Evolutionary conservation across 495 filamentous ascomycete genomes (phyloP), one percentile per base, ranked within the genome.

Genomic region (Clavariopsis aquatica): DNA sequence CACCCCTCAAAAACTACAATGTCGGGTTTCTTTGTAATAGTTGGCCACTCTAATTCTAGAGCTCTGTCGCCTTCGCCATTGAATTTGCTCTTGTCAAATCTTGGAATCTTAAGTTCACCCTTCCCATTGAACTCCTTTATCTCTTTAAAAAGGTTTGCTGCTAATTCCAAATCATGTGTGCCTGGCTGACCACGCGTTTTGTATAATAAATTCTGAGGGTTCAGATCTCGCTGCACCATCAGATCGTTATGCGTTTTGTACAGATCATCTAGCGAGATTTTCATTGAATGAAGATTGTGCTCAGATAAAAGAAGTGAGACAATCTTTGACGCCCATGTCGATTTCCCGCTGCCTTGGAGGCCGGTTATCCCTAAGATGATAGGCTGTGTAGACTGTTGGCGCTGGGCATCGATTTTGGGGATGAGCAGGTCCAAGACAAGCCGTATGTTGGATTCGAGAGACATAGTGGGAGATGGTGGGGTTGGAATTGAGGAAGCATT

Each of bases 1-100:
- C 65, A 68, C 15, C 93, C 93, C 72, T 98, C 93, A 60, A 98
- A 87, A 47, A 98, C 84, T 1, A 97, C 80, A 23, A 89, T 81
- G 60, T 86, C 79, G 41, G 49, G 24, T 23, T 45, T 51, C 13
- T 10, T 20, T 1, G n/a, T 45, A 3, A 59, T 28, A 27, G 19
- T 17, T 8, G 53, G 27, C 62, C 62, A 65, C 15, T 59, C 55
- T 8, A 10, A 19, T 23, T 59, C 23, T 19, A 34, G 36, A 10
- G 41, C 66, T 49, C 65, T 31, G 31, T 63, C 65, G 20, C 65
- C 65, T 26, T 64, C 65, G 5, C 65, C 65, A 20, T 59, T 55
- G 54, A 63, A 68, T 23, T 46, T 47, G 41, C 65, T 68, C 52
- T 68, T 68, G 49, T 68, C 65, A 52, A 68, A 68, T 5, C 29